Percentiles rank a stretch among this genome's conserved stretches.
Evolutionary conservation across 192 early-diverging fungal genomes (phyloP).

Genomic region (Backusella westeae): DNA sequence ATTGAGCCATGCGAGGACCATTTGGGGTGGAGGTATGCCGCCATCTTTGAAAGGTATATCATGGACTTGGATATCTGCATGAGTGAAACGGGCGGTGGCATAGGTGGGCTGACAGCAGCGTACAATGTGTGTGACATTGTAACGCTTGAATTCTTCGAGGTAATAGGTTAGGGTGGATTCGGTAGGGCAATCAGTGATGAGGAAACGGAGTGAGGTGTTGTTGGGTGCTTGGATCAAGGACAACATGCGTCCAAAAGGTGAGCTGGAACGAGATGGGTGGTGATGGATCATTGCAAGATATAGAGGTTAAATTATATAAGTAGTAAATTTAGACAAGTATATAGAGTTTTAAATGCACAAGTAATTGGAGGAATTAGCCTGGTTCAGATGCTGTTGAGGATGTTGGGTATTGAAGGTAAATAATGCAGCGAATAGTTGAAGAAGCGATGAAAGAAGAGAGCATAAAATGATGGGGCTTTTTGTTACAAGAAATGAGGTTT

Average conservation of each 20-base stretch:
- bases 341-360: neutral
- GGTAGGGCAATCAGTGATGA: conserved; percentile 93
- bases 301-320: neutral
- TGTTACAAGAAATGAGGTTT: neutral
- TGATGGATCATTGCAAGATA: neutral
- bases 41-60: conserved; percentile 92
- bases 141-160: conserved; percentile 68
- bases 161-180: conserved; percentile 76
- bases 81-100: conserved; percentile 50
- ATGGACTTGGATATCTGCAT: conserved; percentile 68
- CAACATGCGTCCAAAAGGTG: conserved; percentile 54
- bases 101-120: conserved; percentile 93
- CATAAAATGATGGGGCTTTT: neutral
- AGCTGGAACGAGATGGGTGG: conserved; percentile 2
- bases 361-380: neutral
- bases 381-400: neutral
- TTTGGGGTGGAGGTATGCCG: conserved; percentile 45
- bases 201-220: conserved; percentile 64
- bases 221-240: conserved; percentile 57
- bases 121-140: conserved; percentile 86
- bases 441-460: neutral
- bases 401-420: neutral
- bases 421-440: neutral
- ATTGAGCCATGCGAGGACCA: conserved; percentile 47
- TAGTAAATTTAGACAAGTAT: neutral